Conservation (phyloP, 2,329 filamentous ascomycete genomes). For the Neoascochyta sp. region DNA sequence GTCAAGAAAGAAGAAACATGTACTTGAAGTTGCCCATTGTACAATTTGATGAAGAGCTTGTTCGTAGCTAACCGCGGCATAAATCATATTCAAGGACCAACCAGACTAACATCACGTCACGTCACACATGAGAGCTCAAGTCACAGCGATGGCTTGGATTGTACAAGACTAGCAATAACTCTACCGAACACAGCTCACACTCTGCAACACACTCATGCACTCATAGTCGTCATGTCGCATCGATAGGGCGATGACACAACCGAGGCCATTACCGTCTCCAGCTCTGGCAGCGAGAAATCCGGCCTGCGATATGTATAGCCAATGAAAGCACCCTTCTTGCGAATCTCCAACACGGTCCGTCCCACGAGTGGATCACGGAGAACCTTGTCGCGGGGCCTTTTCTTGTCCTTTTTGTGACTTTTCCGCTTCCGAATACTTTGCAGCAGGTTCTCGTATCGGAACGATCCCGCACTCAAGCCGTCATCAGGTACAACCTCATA, state of each 20-base stretch:
- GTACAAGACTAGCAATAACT: no score
- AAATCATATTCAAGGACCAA: no score
- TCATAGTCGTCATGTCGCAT: constrained; percentile 7
- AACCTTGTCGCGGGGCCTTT: constrained; percentile 78
- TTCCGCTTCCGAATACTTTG: constrained; percentile 19
- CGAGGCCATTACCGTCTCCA: constrained; percentile 18
- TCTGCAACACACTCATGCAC: no score
- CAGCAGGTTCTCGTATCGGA: constrained; percentile 6
- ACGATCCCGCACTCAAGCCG: not conserved
- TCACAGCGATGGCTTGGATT: no score
- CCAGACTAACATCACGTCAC: no score
- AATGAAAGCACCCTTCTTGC: constrained; percentile 79
- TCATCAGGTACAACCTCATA: constrained; percentile 17
- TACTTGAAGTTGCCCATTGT: no score
- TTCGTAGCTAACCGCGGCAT: no score
- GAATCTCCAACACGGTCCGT: constrained; percentile 67
- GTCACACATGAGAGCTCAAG: no score
- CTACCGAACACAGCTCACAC: no score
- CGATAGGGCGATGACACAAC: constrained; percentile 2
- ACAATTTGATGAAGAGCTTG: no score
- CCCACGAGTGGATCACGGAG: constrained; percentile 69
- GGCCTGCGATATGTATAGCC: constrained; percentile 79
- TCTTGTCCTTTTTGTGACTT: constrained; percentile 64
- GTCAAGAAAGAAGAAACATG: no score
- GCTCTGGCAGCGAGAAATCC: constrained; percentile 25